phyloP scores from a whole-genome alignment of 1,284 basidiomycete species.

The Volvariella surrecta region DNA sequence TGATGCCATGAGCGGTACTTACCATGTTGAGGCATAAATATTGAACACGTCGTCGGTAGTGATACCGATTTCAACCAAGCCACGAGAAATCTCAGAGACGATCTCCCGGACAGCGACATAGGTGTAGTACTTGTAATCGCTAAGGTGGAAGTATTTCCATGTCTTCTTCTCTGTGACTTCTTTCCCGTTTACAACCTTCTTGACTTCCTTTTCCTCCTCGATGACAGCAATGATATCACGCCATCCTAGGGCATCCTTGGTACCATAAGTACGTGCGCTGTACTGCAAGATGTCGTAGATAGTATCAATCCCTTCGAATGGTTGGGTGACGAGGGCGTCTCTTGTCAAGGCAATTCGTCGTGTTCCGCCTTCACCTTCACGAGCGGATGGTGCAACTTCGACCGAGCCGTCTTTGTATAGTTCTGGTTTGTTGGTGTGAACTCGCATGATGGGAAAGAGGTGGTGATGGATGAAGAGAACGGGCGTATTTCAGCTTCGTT shows the following conservation, averaged over 20 bases:
- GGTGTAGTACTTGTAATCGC: slow-evolving; percentile 76
- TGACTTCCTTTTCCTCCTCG: slow-evolving; percentile 89
- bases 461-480: slow-evolving; percentile 1
- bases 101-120: slow-evolving; percentile 65
- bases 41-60: slow-evolving; percentile 78
- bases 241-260: slow-evolving; percentile 71
- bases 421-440: slow-evolving; percentile 21
- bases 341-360: slow-evolving; percentile 62
- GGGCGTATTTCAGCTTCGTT: too few species aligned
- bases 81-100: slow-evolving; percentile 60
- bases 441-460: slow-evolving; percentile 11
- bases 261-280: slow-evolving; percentile 68
- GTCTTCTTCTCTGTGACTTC: slow-evolving; percentile 84
- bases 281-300: slow-evolving; percentile 76
- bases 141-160: slow-evolving; percentile 94
- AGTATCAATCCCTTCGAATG: slow-evolving; percentile 76
- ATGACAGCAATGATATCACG: slow-evolving; percentile 69
- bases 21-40: slow-evolving; percentile 87
- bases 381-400: slow-evolving; percentile 17
- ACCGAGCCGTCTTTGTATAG: slow-evolving; percentile 26
- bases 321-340: slow-evolving; percentile 67
- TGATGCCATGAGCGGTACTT: slow-evolving; percentile 20
- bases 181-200: slow-evolving; percentile 76
- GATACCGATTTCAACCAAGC: slow-evolving; percentile 70
- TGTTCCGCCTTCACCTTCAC: slow-evolving; percentile 32